A percentile compares a stretch with the other conserved stretches of the same genome.
These are phyloP conservation scores for Corynascus novoguineensis DNA, from an alignment of 495 filamentous ascomycete species.

Conservation along the genomic window DNA sequence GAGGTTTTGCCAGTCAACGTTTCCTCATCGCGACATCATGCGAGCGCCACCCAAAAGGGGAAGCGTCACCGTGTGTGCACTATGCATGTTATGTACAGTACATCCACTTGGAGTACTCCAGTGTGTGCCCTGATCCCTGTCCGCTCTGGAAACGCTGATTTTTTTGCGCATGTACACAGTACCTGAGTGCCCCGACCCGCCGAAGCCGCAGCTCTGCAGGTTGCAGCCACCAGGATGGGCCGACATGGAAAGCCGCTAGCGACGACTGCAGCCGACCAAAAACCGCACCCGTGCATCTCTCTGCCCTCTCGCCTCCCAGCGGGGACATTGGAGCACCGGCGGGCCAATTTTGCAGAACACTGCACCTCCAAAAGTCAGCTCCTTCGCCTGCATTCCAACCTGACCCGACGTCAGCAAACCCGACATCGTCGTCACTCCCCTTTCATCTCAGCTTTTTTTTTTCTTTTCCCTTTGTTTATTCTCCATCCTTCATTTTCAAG, in stretches of 20 bases:
- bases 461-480: background rate
- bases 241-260: background rate
- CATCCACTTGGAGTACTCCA: too few species aligned
- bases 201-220: conserved; percentile 19
- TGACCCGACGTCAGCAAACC: background rate
- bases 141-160: conserved; percentile 2
- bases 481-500: background rate
- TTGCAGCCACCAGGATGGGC: background rate
- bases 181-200: conserved; percentile 1
- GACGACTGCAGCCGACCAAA: background rate
- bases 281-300: conserved; percentile 6
- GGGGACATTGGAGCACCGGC: background rate
- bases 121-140: background rate
- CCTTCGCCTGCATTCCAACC: background rate
- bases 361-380: background rate
- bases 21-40: conserved; percentile 2
- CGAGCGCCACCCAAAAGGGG: background rate
- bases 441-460: background rate
- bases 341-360: background rate
- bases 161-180: conserved; percentile 2
- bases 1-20: background rate
- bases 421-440: background rate
- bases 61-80: background rate
- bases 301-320: background rate
- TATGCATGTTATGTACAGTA: too few species aligned